A percentile compares a stretch with the other conserved stretches of the same genome.
phyloP scores from a whole-genome alignment of 1,139 yeast genomes.

The Tardiomyces depauwii region DNA sequence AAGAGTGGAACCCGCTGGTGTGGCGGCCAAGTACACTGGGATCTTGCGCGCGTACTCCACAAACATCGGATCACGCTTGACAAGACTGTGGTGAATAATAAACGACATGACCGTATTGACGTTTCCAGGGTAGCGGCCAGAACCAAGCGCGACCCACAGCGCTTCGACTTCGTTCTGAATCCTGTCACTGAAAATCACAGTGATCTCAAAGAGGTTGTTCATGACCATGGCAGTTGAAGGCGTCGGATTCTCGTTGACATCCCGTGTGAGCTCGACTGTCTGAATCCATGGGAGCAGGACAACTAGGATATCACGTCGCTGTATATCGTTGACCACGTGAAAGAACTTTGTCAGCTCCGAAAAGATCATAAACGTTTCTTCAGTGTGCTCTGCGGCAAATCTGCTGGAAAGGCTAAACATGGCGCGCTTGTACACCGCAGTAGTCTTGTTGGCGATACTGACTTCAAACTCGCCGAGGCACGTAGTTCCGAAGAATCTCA shows the following conservation, averaged over 20 bases:
- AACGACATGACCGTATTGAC: slow-evolving; percentile 64
- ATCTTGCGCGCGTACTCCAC: slow-evolving; percentile 76
- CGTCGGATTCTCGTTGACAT: slow-evolving; percentile 36
- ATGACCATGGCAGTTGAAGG: slow-evolving; percentile 52
- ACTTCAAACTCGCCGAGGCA: slow-evolving; percentile 43
- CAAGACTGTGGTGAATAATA: slow-evolving; percentile 56
- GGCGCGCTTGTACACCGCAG: slow-evolving; percentile 69
- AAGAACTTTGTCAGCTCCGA: slow-evolving; percentile 67
- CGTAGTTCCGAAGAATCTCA: slow-evolving; percentile 36
- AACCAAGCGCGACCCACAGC: slow-evolving; percentile 86
- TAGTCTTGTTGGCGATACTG: slow-evolving; percentile 52
- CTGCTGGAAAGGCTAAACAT: slow-evolving; percentile 56
- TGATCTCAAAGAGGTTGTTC: slow-evolving; percentile 72
- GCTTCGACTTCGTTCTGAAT: slow-evolving; percentile 87
- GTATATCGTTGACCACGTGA: slow-evolving; percentile 45
- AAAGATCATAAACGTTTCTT: slow-evolving; percentile 47
- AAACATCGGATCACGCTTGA: slow-evolving; percentile 59
- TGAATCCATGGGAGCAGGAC: slow-evolving; percentile 87
- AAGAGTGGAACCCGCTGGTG: slow-evolving; percentile 44
- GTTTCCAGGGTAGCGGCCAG: slow-evolving; percentile 50
- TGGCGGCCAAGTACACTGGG: slow-evolving; percentile 57
- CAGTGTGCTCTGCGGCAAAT: slow-evolving; percentile 47
- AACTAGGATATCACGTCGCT: slow-evolving; percentile 67
- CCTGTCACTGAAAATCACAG: slow-evolving; percentile 60
- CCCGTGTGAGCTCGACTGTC: slow-evolving; percentile 48